These are phyloP conservation scores for Mycena sp. DNA, from an alignment of 1,284 basidiomycete genomes.

Conservation along the genomic window DNA sequence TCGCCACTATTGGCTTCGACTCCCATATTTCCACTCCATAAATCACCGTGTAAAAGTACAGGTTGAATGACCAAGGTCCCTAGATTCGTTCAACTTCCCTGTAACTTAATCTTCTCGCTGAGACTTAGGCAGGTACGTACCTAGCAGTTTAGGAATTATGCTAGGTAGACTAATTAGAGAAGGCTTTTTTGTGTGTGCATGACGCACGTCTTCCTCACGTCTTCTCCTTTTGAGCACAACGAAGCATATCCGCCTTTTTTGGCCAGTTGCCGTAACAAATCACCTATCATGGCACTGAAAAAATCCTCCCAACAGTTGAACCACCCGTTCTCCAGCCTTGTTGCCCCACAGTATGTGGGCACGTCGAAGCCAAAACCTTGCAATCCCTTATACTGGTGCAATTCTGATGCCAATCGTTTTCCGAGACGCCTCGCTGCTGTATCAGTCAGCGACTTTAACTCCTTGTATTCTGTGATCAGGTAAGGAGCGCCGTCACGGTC, in stretches of 20 bases:
- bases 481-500: constrained; percentile 63
- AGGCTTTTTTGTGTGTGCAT: not conserved
- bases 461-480: constrained; percentile 82
- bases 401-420: constrained; percentile 68
- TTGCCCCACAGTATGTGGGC: constrained; percentile 85
- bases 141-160: constrained; percentile 80
- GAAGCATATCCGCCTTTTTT: constrained; percentile 53
- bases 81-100: constrained; percentile 23
- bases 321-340: constrained; percentile 82
- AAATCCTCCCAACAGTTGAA: constrained; percentile 77
- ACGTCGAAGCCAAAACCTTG: constrained; percentile 79
- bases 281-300: constrained; percentile 74
- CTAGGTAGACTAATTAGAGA: constrained; percentile 48
- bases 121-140: constrained; percentile 35
- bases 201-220: constrained; percentile 66
- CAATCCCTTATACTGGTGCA: constrained; percentile 64
- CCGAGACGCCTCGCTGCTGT: constrained; percentile 64
- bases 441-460: constrained; percentile 59
- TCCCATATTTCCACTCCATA: constrained; percentile 86
- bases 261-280: constrained; percentile 66
- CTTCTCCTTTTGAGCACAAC: constrained; percentile 63
- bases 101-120: not conserved
- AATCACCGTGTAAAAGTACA: constrained; percentile 86
- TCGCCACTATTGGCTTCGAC: constrained; percentile 60
- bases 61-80: constrained; percentile 69